Percentiles rank a stretch among this genome's conserved stretches.
phyloP scores from a whole-genome alignment of 1,284 basidiomycete species.

The Neolentinus lepideus region DNA sequence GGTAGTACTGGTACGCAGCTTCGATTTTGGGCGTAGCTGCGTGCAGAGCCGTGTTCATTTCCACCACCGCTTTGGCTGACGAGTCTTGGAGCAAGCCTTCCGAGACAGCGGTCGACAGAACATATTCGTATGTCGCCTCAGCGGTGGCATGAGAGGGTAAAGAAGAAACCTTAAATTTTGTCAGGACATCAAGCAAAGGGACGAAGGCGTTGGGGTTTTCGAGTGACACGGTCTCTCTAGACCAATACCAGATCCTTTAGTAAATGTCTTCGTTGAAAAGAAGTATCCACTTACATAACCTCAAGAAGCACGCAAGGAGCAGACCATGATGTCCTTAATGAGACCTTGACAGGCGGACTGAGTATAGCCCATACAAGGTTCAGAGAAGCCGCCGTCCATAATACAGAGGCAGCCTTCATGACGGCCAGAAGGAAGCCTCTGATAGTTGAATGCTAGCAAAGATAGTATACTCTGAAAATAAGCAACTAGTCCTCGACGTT shows the following conservation, averaged over 20 bases:
- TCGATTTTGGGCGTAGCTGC: conserved; percentile 65
- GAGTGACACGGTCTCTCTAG: conserved; percentile 52
- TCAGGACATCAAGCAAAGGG: conserved; percentile 57
- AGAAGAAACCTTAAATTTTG: conserved; percentile 38
- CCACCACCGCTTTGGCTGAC: conserved; percentile 41
- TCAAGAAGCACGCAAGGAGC: conserved; percentile 1
- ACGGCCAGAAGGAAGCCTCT: conserved; percentile 12
- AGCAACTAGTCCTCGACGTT: too few relatives aligned
- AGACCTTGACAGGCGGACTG: neutral
- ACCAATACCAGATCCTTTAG: neutral
- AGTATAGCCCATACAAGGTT: neutral
- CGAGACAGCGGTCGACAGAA: conserved; percentile 41
- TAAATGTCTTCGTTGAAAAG: too few relatives aligned
- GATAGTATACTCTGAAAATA: too few relatives aligned
- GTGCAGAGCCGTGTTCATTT: conserved; percentile 63
- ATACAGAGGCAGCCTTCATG: conserved; percentile 8
- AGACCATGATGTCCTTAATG: conserved; percentile 4
- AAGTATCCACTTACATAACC: neutral
- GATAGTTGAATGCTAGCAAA: too few relatives aligned
- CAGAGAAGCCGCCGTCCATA: neutral
- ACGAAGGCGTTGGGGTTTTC: conserved; percentile 68
- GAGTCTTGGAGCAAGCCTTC: conserved; percentile 41
- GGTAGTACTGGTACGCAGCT: conserved; percentile 65
- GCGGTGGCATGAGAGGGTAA: conserved; percentile 30
- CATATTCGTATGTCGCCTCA: conserved; percentile 46